phyloP scores from a whole-genome alignment of 306 rosid species.

The Trichosanthes cucumerina region DNA sequence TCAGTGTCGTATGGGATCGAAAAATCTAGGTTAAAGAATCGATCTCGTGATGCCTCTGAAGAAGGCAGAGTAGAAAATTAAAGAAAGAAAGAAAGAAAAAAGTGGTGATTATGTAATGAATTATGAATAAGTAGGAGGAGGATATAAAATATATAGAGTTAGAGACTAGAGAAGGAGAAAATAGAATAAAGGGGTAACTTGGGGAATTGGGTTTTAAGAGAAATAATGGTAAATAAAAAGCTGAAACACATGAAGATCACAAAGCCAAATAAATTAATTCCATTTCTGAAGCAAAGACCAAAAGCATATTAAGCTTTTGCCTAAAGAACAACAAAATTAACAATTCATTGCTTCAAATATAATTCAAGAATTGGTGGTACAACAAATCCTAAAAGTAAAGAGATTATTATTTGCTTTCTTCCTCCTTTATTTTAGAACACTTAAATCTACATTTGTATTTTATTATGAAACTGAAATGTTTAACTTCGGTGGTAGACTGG shows the following conservation, averaged over 20 bases:
- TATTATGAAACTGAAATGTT: neutral
- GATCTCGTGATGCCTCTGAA: neutral
- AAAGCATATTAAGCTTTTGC: conserved; percentile 2
- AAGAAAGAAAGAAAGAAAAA: neutral
- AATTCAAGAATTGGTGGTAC: conserved; percentile 1
- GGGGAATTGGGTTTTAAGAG: neutral
- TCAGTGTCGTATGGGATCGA: neutral
- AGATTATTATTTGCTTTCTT: neutral
- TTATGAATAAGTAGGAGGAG: neutral
- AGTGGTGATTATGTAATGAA: neutral
- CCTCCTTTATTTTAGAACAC: neutral
- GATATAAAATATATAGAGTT: neutral
- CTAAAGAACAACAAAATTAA: neutral
- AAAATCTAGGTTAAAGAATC: neutral
- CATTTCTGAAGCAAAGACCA: neutral
- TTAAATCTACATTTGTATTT: neutral
- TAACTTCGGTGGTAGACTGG: neutral
- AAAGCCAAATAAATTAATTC: neutral
- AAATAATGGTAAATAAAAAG: neutral
- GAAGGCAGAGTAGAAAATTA: neutral
- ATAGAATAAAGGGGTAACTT: conserved; percentile 35
- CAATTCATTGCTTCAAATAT: conserved; percentile 5
- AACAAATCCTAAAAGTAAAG: neutral
- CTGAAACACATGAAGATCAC: neutral
- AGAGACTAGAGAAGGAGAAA: neutral